Evolutionary conservation across 441 rosid species (phyloP).

Genomic region (Erodium moschatum): DNA sequence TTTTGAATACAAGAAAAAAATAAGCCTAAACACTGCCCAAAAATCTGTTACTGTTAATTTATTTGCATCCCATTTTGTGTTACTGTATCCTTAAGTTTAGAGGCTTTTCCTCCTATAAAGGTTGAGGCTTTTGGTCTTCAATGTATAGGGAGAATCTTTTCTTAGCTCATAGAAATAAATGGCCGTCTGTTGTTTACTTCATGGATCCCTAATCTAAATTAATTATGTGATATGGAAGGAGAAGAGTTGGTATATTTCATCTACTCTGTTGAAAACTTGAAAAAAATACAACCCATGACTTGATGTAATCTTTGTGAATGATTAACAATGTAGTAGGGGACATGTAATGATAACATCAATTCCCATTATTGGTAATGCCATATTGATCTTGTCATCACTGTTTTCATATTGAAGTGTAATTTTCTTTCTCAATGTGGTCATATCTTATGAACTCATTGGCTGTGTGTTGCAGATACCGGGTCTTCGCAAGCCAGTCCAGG

Average conservation of each 20-base stretch:
- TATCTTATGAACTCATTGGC: not conserved
- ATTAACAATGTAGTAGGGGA: not conserved
- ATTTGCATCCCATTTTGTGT: not conserved
- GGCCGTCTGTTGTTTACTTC: too few relatives aligned
- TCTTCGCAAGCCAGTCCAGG: conserved; percentile 35
- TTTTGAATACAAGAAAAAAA: not conserved
- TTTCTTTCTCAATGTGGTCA: not conserved
- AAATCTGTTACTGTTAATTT: not conserved
- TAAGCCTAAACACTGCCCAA: not conserved
- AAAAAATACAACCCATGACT: not conserved
- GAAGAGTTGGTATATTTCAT: not conserved
- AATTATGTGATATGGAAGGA: not conserved
- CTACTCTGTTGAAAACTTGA: not conserved
- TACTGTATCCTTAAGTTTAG: not conserved
- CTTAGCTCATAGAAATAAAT: too few relatives aligned
- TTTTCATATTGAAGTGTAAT: not conserved
- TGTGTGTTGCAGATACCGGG: conserved; percentile 56
- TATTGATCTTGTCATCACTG: too few relatives aligned
- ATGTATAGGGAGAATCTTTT: too few relatives aligned
- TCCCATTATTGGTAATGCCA: not conserved
- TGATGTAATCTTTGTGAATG: not conserved
- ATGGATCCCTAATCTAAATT: not conserved
- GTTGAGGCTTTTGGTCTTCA: too few relatives aligned
- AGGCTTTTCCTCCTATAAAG: too few relatives aligned
- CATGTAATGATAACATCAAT: not conserved